Conservation (phyloP, 805 yeast genomes). For the Starmerella davenportii region DNA sequence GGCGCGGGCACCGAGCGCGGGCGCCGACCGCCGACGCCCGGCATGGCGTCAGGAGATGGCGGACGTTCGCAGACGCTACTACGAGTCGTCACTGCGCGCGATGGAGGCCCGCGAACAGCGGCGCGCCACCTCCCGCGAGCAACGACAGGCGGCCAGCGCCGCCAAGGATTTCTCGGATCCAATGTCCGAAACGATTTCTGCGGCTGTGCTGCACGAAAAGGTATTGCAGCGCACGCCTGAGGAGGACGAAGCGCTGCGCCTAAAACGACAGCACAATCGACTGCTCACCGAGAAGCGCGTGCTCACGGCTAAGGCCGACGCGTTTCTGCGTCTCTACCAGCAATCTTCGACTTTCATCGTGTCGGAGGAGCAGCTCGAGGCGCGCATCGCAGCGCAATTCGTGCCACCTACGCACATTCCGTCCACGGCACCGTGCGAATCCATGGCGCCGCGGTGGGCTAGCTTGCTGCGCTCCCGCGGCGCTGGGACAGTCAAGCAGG, state of each 20-base stretch:
- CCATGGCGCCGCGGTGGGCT: background rate
- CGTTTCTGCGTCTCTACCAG: conserved; percentile 49
- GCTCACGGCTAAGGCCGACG: conserved; percentile 35
- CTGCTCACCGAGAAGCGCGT: conserved; percentile 34
- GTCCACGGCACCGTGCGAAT: background rate
- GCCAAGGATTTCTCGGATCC: conserved; percentile 25
- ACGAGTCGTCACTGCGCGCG: conserved; percentile 39
- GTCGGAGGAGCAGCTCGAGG: conserved; percentile 11
- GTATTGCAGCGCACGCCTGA: conserved; percentile 57
- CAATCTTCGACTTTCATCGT: conserved; percentile 11
- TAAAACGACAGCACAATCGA: conserved; percentile 54
- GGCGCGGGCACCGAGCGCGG: conserved; percentile 23
- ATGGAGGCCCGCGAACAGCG: conserved; percentile 34
- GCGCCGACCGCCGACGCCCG: conserved; percentile 13
- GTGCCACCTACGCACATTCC: conserved; percentile 7
- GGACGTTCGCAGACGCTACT: conserved; percentile 53
- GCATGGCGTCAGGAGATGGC: conserved; percentile 36
- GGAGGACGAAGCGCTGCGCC: conserved; percentile 37
- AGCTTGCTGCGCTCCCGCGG: background rate
- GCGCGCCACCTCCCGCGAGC: conserved; percentile 25
- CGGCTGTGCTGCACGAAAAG: conserved; percentile 39
- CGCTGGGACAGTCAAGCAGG: background rate
- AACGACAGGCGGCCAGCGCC: conserved; percentile 24
- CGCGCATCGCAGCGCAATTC: conserved; percentile 7
- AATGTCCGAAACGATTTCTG: conserved; percentile 67